These are phyloP conservation scores for Arthrobotrys sphaeroides DNA, from an alignment of 2,329 filamentous ascomycete genomes.

Conservation along the genomic window DNA sequence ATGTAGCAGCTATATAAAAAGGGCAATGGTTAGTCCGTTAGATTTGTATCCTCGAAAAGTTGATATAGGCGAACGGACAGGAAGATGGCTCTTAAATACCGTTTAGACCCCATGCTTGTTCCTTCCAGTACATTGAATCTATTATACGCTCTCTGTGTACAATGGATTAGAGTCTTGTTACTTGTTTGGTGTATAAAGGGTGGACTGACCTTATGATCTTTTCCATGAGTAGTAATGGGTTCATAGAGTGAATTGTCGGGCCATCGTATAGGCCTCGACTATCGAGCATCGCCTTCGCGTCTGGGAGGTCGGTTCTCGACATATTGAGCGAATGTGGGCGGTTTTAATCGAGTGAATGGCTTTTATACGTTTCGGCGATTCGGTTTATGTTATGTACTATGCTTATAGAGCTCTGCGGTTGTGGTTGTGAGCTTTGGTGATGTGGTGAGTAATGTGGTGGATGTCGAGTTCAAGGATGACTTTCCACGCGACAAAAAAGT, in stretches of 20 bases:
- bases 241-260: constrained; percentile 58
- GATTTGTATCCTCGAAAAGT: constrained; percentile 11
- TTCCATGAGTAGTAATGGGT: constrained; percentile 58
- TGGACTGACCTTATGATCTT: constrained; percentile 57
- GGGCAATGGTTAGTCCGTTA: constrained; percentile 4
- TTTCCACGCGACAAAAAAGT: constrained; percentile 45
- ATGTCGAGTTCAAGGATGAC: constrained; percentile 26
- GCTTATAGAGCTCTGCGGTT: not conserved
- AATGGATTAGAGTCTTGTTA: constrained; percentile 3
- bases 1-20: constrained; percentile 66
- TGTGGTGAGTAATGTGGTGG: not conserved
- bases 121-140: constrained; percentile 97
- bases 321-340: not conserved
- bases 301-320: constrained; percentile 56
- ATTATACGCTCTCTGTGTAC: constrained; percentile 78
- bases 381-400: not conserved
- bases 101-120: constrained; percentile 97
- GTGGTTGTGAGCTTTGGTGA: constrained; percentile 21
- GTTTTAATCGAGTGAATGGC: not conserved
- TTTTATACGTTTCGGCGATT: constrained; percentile 20
- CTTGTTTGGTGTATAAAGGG: not conserved
- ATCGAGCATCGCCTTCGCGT: constrained; percentile 58
- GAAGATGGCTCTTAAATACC: constrained; percentile 59
- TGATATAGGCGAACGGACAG: constrained; percentile 28
- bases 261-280: constrained; percentile 58